These are phyloP conservation scores for Hortiboletus campestris DNA, from an alignment of 768 basidiomycete genomes.

Conservation along the genomic window DNA sequence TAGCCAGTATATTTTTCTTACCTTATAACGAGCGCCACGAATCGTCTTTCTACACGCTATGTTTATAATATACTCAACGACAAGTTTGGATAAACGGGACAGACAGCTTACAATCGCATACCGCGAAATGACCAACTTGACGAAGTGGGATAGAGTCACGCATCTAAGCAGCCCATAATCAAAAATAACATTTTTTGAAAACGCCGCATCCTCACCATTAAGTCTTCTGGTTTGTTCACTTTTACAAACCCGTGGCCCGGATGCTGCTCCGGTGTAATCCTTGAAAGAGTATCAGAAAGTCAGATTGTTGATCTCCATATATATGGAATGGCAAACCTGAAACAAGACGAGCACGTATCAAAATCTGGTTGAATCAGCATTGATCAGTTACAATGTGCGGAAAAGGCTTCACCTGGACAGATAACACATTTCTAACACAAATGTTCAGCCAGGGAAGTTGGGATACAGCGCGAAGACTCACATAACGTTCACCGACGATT, in stretches of 20 bases:
- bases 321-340: conserved; percentile 41
- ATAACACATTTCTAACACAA: conserved; percentile 65
- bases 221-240: conserved; percentile 50
- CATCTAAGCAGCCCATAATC: conserved; percentile 21
- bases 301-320: neutral
- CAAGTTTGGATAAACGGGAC: too few relatives aligned
- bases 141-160: conserved; percentile 23
- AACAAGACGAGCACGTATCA: conserved; percentile 72
- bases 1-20: conserved; percentile 23
- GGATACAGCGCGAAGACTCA: conserved; percentile 36
- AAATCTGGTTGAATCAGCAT: conserved; percentile 48
- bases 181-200: neutral
- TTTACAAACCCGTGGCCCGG: conserved; percentile 74
- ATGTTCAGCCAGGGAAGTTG: neutral
- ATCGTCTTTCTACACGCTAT: conserved; percentile 51
- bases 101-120: conserved; percentile 49
- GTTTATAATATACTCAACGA: neutral
- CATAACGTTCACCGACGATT: conserved; percentile 71
- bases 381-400: neutral
- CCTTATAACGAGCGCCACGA: conserved; percentile 71
- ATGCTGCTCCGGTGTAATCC: conserved; percentile 71
- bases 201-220: conserved; percentile 48
- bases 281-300: conserved; percentile 23
- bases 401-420: conserved; percentile 49
- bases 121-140: conserved; percentile 47